Percentiles rank a stretch among this genome's conserved stretches.
Evolutionary conservation across 192 early-diverging fungal species (phyloP).

Genomic region (Helicostylum pulchrum): DNA sequence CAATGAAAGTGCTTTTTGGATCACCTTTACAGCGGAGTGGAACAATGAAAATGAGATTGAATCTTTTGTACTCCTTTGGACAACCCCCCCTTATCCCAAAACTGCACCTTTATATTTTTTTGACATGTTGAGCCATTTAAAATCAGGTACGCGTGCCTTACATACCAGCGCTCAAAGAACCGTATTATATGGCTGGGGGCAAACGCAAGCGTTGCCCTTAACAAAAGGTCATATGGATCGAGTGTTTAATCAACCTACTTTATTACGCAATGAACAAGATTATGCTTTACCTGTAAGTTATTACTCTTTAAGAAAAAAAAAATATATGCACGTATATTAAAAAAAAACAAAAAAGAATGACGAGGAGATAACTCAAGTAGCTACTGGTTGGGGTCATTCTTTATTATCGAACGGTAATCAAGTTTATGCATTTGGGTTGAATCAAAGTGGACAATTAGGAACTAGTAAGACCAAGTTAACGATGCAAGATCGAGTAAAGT

Average conservation of each 20-base stretch:
- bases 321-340: neutral
- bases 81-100: too few relatives aligned
- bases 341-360: neutral
- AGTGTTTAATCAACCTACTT: conserved; percentile 6
- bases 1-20: too few relatives aligned
- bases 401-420: conserved; percentile 15
- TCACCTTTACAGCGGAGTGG: too few relatives aligned
- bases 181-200: conserved; percentile 28
- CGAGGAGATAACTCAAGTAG: conserved; percentile 22
- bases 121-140: too few relatives aligned
- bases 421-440: conserved; percentile 32
- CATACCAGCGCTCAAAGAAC: neutral
- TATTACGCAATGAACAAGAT: conserved; percentile 11
- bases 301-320: neutral
- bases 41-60: too few relatives aligned
- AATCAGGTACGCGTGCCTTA: too few relatives aligned
- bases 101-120: too few relatives aligned
- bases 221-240: conserved; percentile 2
- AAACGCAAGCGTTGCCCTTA: conserved; percentile 20
- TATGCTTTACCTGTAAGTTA: conserved; percentile 24
- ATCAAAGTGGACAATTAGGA: conserved; percentile 32
- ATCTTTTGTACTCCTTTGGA: too few relatives aligned
- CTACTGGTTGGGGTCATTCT: conserved; percentile 38
- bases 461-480: neutral
- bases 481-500: conserved; percentile 5